Evolutionary conservation across 1,284 basidiomycete genomes (phyloP), one percentile per base, ranked within the genome.

Genomic region (Cutaneotrichosporon cavernicola): DNA sequence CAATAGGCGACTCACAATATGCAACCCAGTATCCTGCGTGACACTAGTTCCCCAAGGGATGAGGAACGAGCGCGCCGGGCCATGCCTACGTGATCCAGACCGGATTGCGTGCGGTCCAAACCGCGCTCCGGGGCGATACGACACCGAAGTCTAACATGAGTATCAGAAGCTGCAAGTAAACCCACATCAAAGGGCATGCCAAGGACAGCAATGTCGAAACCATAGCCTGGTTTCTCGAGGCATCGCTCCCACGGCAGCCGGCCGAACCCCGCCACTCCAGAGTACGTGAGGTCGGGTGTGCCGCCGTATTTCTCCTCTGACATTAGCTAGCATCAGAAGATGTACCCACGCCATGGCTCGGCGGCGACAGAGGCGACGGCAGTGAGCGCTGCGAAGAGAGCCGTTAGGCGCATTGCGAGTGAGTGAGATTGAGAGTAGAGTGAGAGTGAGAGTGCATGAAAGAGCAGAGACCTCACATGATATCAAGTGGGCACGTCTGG

Each of bases 201-300:
- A 10, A 81, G 58, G 14, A 81, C 56, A 5, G 77, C 80, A 46
- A 81, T 70, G 65, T 81, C 80, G 38, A 76, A 77, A 57, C 85
- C 77, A 63, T 76, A 83, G 10, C 68, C 72, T 0, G 71, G 70
- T 56, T 74, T 62, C 59, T 78, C 73, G 21, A 81, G 70, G 62
- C 79, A 80, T 40, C 69, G 70, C 10, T 64, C 59, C 61, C 74
- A 73, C 11, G 77, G 77, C 2, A 81, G 70, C 36, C 79, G 77
- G 18, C 75, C 79, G 61, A 81, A 81, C 18, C 75, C 74, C 2
- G 66, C 73, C 26, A 80, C 66, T 32, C 80, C 80, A 11, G 74
- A 72, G 70, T 79, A 81, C 21, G 72, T 67, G 11, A 76, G 70
- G 67, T 78, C 76, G 14, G 75, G 73, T 0, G 71, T 73, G 21